Evolutionary conservation across 1,284 basidiomycete genomes (phyloP), one percentile per base, ranked within the genome.

Genomic region (Rhodotorula sp.): DNA sequence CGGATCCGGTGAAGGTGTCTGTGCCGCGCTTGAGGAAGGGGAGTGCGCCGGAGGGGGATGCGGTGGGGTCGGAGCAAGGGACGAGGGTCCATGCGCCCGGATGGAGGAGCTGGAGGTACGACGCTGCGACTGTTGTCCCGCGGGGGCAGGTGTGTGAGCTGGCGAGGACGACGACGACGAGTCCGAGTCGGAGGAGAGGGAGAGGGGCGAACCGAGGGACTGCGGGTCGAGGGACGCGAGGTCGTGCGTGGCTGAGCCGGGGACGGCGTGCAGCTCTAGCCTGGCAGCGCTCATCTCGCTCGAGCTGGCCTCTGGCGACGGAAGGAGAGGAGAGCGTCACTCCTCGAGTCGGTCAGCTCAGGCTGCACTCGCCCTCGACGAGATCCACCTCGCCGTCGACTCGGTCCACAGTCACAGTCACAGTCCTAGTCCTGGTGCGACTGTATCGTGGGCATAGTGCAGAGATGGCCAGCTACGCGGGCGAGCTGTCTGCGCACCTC

Each of bases 61-160:
- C 34, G 22, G 34, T 51, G 1, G 61, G 44, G 44, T 76, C 74
- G 3, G 64, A 62, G 27, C 61, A 69, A 19, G 55, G 34, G 7
- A 70, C 65, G 41, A 76, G 59, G 39, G 64, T 59, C 72, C 72
- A 76, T 29, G 72, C 60, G 48, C 67, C 70, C 5, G 74, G 69
- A 7, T 50, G 29, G 25, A 76, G 54, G n/a, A 76, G 72, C 34
- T 76, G 74, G 17, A 76, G 51, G 65, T 76, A 76, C 22, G 69
- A 69, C 3, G 74, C 74, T 0, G 70, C 70, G 65, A 76, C 72
- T 72, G 64, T 17, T 15, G 13, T 13, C 7, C n/a, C 48, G 36
- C 2, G 19, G 2, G 27, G 1, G 59, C 13, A 17, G 46, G 58
- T 32, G 27, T 62, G 60, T 55, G 55, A 29, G 29, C 50, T n/a